These are phyloP conservation scores for Tylopilus sp. DNA, from an alignment of 1,284 basidiomycete genomes.

Conservation along the genomic window DNA sequence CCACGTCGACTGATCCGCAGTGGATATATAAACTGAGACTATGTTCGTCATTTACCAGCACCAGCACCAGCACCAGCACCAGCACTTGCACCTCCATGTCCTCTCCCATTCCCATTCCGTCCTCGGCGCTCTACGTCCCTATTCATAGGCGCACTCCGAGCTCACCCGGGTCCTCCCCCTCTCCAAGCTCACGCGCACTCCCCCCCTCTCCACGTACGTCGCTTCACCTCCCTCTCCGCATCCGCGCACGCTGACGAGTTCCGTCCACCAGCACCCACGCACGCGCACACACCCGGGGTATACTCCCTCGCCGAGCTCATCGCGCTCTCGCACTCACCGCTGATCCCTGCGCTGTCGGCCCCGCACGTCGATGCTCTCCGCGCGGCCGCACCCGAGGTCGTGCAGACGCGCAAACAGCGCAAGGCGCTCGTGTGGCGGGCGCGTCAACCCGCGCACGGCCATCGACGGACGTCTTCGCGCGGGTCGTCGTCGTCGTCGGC, in stretches of 20 bases:
- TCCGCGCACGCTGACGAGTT: background rate
- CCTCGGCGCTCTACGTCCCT: conserved; percentile 22
- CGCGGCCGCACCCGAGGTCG: conserved; percentile 24
- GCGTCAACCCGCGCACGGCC: conserved; percentile 2
- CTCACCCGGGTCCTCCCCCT: conserved; percentile 5
- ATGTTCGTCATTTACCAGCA: background rate
- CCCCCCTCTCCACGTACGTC: conserved; percentile 17
- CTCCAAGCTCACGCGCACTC: conserved; percentile 3
- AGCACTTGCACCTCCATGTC: conserved; percentile 20
- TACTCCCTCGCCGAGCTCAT: conserved; percentile 30
- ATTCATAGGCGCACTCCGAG: conserved; percentile 23
- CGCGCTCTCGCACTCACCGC: conserved; percentile 21
- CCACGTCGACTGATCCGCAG: background rate
- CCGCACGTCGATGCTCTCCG: conserved; percentile 10
- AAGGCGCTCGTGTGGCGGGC: conserved; percentile 25
- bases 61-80: no score
- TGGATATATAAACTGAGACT: conserved; percentile 14
- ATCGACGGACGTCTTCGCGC: conserved; percentile 5
- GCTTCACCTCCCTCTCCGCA: fast-evolving
- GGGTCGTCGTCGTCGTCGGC: conserved; percentile 15
- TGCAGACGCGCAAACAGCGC: conserved; percentile 25
- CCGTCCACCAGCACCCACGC: background rate
- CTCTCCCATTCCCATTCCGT: conserved; percentile 11
- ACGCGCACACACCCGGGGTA: conserved; percentile 7
- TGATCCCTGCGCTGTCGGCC: conserved; percentile 14